Evolutionary conservation across 257 asterid species (phyloP).

Genomic region (Nicotiana knightiana): DNA sequence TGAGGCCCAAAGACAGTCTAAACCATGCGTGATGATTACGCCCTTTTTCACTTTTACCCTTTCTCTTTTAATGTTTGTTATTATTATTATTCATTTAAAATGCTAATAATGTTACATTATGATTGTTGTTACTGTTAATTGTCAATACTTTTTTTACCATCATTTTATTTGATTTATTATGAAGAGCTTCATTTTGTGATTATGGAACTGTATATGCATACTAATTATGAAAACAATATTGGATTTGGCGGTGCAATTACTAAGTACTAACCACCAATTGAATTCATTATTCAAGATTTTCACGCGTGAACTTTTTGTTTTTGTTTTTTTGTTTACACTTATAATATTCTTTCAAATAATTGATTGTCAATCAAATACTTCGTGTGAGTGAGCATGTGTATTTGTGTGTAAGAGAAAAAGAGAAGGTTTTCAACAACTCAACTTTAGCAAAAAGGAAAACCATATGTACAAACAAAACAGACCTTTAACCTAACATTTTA

Average conservation of each 20-base stretch:
- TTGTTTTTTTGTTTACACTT: too few relatives aligned
- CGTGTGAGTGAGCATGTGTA: not conserved
- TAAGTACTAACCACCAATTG: not conserved
- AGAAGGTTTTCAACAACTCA: not conserved
- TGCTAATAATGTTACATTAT: not conserved
- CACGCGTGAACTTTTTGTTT: not conserved
- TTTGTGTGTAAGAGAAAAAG: not conserved
- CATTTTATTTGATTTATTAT: not conserved
- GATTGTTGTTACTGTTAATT: not conserved
- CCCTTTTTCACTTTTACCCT: not conserved
- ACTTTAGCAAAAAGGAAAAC: not conserved
- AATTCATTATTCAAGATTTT: not conserved
- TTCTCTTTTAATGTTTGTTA: not conserved
- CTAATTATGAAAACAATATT: not conserved
- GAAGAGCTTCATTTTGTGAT: not conserved
- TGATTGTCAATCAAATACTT: conserved; percentile 2
- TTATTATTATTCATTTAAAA: not conserved
- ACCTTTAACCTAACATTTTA: not conserved
- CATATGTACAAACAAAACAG: not conserved
- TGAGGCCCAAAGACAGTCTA: conserved; percentile 19
- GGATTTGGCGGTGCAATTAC: conserved; percentile 9
- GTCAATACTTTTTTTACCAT: not conserved
- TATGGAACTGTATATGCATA: not conserved
- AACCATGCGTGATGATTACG: conserved; percentile 36
- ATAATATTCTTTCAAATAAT: not conserved